Conservation (phyloP, 2,329 filamentous ascomycete genomes). For the Amauroascus niger region DNA sequence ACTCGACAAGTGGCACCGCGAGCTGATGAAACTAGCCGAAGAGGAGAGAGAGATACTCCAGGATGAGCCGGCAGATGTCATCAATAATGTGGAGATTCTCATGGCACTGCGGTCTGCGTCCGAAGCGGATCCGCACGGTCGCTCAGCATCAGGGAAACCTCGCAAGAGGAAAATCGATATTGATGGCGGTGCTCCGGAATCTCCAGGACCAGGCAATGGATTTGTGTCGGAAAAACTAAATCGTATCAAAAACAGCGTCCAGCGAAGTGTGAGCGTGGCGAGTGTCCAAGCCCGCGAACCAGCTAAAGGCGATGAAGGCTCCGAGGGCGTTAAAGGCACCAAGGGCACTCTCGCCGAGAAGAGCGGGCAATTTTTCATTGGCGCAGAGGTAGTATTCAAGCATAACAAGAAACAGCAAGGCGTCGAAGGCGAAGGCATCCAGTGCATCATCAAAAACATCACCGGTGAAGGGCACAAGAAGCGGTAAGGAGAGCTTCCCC, state of each 20-base stretch:
- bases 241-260: slow-evolving; percentile 34
- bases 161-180: slow-evolving; percentile 40
- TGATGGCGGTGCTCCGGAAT: slow-evolving; percentile 37
- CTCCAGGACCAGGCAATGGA: slow-evolving; percentile 36
- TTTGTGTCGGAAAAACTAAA: slow-evolving; percentile 34
- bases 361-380: slow-evolving; percentile 36
- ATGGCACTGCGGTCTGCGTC: slow-evolving; percentile 41
- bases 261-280: slow-evolving; percentile 37
- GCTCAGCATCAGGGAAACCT: slow-evolving; percentile 35
- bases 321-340: slow-evolving; percentile 36
- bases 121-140: slow-evolving; percentile 37
- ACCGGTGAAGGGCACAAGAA: slow-evolving; percentile 63
- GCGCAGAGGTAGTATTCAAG: slow-evolving; percentile 43
- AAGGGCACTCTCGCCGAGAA: slow-evolving; percentile 39
- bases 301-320: slow-evolving; percentile 34
- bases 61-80: slow-evolving; percentile 43
- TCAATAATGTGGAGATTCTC: slow-evolving; percentile 42
- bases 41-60: slow-evolving; percentile 41
- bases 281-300: slow-evolving; percentile 32
- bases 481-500: slow-evolving; percentile 34
- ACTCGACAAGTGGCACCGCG: slow-evolving; percentile 39
- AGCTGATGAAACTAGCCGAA: slow-evolving; percentile 40
- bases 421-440: slow-evolving; percentile 51
- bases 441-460: slow-evolving; percentile 67
- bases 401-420: slow-evolving; percentile 43